Conservation (phyloP, 352 stramenopile species). For the Globisporangium paroecandrum region DNA sequence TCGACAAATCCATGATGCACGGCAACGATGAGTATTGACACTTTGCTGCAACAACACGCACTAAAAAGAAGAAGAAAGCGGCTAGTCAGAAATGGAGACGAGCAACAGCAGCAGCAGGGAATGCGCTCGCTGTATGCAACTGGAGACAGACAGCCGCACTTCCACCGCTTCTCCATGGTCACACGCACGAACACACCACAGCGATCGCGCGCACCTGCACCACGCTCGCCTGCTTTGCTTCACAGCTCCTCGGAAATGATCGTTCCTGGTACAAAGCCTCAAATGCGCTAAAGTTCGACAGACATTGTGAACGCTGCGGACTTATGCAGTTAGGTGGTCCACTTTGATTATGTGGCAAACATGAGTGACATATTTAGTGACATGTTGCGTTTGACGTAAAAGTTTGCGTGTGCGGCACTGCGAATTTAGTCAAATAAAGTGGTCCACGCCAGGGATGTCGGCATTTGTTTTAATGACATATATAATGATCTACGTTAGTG, state of each 20-base stretch:
- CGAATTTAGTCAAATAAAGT: neutral
- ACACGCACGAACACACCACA: neutral
- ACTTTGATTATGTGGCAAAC: neutral
- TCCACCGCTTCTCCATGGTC: neutral
- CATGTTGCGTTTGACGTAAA: too few species aligned
- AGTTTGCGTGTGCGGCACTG: too few species aligned
- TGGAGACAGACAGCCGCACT: neutral
- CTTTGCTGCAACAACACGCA: constrained; percentile 9
- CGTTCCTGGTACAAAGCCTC: neutral
- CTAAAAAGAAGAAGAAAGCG: neutral
- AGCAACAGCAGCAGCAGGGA: neutral
- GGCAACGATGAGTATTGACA: neutral
- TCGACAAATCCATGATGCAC: constrained; percentile 57
- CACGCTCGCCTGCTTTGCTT: too few species aligned
- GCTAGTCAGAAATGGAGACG: neutral
- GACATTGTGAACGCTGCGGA: neutral
- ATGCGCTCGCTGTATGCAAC: neutral
- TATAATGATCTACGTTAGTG: too few species aligned
- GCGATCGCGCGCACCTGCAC: neutral
- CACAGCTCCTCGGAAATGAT: neutral
- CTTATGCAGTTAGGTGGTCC: neutral
- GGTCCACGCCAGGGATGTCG: neutral
- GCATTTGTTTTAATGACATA: too few species aligned
- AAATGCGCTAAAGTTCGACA: too few species aligned
- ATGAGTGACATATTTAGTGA: neutral